Percentiles rank a stretch among this genome's conserved stretches.
Evolutionary conservation across 352 stramenopile genomes (phyloP).

Genomic region (Phytopythium cucurbitacearum): DNA sequence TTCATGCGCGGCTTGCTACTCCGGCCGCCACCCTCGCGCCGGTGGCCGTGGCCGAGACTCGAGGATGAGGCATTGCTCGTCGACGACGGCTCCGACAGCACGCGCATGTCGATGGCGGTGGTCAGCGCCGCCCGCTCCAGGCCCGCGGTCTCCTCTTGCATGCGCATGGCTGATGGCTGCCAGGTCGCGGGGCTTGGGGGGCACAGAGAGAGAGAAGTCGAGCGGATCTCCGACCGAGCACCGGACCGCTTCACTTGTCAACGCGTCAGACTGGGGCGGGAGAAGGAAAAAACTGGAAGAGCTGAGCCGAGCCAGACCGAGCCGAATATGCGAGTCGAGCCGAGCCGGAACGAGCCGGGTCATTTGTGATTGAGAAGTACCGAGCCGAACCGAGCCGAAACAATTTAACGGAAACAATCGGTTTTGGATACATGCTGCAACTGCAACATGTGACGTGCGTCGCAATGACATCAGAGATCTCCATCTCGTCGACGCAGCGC

Average conservation of each 20-base stretch:
- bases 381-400: constrained; percentile 1
- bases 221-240: too few species aligned
- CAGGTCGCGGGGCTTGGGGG: neutral
- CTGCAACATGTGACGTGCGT: neutral
- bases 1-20: neutral
- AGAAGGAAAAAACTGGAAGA: too few species aligned
- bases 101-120: constrained; percentile 5
- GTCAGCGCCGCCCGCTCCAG: neutral
- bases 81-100: neutral
- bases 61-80: too few species aligned
- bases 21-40: neutral
- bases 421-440: neutral
- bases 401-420: neutral
- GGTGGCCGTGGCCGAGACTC: neutral
- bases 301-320: too few species aligned
- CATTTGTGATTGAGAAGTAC: too few species aligned
- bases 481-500: too few species aligned
- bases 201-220: neutral
- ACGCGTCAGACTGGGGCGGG: too few species aligned
- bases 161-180: too few species aligned
- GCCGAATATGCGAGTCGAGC: too few species aligned
- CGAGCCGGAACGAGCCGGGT: too few species aligned
- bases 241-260: too few species aligned
- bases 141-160: constrained; percentile 3
- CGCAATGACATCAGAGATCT: too few species aligned